Evolutionary conservation across 148 eudicot genomes (phyloP).

Genomic region (Polygonum maritimum): DNA sequence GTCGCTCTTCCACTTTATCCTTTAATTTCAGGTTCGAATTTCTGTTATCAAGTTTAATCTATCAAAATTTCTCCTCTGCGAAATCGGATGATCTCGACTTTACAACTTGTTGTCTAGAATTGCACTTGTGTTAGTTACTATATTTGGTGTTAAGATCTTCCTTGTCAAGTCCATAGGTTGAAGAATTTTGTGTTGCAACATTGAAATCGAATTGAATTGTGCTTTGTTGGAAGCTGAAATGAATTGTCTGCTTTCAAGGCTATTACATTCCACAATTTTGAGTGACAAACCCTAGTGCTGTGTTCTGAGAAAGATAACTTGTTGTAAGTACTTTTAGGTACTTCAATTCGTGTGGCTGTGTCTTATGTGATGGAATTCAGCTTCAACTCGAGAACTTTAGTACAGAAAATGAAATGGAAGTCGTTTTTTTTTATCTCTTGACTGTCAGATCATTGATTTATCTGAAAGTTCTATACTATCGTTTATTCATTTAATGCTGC

Average conservation of each 20-base stretch:
- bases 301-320: background rate
- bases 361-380: background rate
- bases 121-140: background rate
- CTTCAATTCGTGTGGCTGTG: background rate
- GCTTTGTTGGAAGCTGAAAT: background rate
- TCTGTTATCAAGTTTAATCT: background rate
- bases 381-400: background rate
- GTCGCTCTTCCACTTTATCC: background rate
- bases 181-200: background rate
- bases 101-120: background rate
- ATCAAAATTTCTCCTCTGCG: background rate
- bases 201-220: constrained; percentile 6
- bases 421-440: background rate
- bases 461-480: background rate
- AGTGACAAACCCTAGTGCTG: background rate
- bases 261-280: background rate
- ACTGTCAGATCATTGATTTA: background rate
- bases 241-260: background rate
- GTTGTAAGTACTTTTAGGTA: background rate
- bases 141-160: background rate
- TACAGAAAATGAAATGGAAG: background rate
- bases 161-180: background rate
- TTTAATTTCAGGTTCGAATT: background rate
- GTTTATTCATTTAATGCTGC: background rate
- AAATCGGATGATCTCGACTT: constrained; percentile 2